Evolutionary conservation across 768 basidiomycete genomes (phyloP), one percentile per base, ranked within the genome.

Genomic region (Amanita thiersii): DNA sequence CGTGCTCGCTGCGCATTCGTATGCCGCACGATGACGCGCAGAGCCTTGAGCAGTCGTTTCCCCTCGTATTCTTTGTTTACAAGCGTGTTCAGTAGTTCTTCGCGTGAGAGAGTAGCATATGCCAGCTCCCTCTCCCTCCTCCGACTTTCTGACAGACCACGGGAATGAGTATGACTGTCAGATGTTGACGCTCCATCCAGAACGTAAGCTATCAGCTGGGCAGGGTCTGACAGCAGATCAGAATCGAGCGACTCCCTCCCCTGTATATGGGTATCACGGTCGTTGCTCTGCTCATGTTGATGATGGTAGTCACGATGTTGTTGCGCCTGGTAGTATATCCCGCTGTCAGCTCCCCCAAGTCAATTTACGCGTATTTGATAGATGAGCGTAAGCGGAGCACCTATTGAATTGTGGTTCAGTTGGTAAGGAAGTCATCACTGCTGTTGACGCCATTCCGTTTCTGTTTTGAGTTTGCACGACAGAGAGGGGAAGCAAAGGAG

Each of bases 31-130:
- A 65, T 61, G 5, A 57, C 57, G 32, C 59, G 55, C 15, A 72
- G 51, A 10, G 61, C 57, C 31, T 60, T 54, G 3, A 60, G 59
- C 38, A 70, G 50, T 30, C 56, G 56, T 23, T 55, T 46, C 1
- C 57, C 57, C 51, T 70, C 66, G 24, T 60, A 49, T 23, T 62
- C 62, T 32, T 62, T 56, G 14, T 61, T 57, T 30, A 57, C 47
- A 11, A 66, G 47, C 11, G 57, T 53, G n/a, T 50, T 52, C 10
- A 64, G 36, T 12, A 64, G 53, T 32, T 63, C 57, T 35, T 61
- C 47, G 28, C 53, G 47, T 34, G 59, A 40, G 37, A 50, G 28
- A 49, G 45, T 26, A 31, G 50, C 28, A 25, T 39, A 53, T 28
- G 28, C 39, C 15, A 40, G 58, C 33, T 55, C 50, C 28, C 54